Evolutionary conservation across 2,329 filamentous ascomycete species (phyloP), one percentile per base, ranked within the genome.

Genomic region (Hymenoscyphus scutula): DNA sequence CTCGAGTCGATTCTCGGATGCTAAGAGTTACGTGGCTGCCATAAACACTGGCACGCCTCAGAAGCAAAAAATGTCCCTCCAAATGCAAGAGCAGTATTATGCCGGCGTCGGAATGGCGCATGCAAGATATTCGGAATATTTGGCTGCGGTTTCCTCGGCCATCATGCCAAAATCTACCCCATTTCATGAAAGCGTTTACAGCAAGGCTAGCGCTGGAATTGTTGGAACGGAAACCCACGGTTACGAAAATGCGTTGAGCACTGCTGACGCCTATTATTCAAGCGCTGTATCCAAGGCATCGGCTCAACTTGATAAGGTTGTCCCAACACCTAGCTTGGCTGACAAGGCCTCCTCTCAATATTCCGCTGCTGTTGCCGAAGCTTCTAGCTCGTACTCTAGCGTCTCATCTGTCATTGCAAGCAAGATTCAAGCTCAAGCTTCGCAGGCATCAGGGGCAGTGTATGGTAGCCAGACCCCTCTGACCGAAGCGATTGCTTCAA

Each of bases 81-180:
- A 81, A 78, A 89, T 84, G 54, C 83, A 81, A 68, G 77, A 82
- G 68, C 83, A 86, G 71, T 94, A 94, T 75, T 93, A 92, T 69
- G 89, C 91, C 66, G 90, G 88, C 11, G 76, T 95, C 27, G 91
- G 91, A 30, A 75, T 91, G 53, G 91, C 92, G 0, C 89, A 96
- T 70, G 90, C 87, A 53, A 85, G 88, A 41, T 95, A 95, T 74
- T 86, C 88, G 5, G 88, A 88, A 57, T 94, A 95, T 71, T 67
- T 95, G 1, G 81, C 81, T 13, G 86, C 88, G 4, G 91, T 90
- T 7, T 91, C 89, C 10, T 86, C 83, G 38, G 90, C 87, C 23
- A 79, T 91, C 48, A 84, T 85, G 11, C 84, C 86, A 17, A 87
- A 84, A 0, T 82, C 85, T 2, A 85, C 80, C 1, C 77, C 86